Conservation (phyloP, 306 rosid species). For the Herpetospermum pedunculosum region DNA sequence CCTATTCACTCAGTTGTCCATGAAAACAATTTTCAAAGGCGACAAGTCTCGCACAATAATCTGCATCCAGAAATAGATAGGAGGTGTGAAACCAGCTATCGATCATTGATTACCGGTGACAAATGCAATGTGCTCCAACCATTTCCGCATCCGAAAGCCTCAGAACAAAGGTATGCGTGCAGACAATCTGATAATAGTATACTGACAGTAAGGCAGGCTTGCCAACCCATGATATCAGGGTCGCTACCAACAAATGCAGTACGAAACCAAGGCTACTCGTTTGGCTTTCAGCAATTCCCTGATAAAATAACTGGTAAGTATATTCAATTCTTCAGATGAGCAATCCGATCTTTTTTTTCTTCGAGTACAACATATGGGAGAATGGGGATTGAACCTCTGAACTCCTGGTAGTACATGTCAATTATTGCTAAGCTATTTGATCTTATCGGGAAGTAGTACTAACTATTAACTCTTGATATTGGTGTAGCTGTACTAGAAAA, state of each 20-base stretch:
- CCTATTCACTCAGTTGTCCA: conserved; percentile 21
- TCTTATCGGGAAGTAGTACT: not conserved
- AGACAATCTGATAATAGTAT: not conserved
- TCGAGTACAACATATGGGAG: too few species aligned
- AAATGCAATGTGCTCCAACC: conserved; percentile 9
- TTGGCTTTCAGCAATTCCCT: conserved; percentile 11
- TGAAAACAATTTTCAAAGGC: conserved; percentile 17
- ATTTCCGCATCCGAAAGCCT: conserved; percentile 5
- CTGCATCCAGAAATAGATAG: conserved; percentile 13
- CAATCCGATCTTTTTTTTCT: too few species aligned
- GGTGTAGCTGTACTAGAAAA: conserved; percentile 36
- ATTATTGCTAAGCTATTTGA: too few species aligned
- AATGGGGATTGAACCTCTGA: too few species aligned
- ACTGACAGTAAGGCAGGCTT: conserved; percentile 11
- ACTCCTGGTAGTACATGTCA: too few species aligned
- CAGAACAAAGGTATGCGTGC: conserved; percentile 11
- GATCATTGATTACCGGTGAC: conserved; percentile 4
- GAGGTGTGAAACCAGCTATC: conserved; percentile 2
- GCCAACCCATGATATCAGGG: conserved; percentile 1
- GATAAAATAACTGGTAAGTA: not conserved
- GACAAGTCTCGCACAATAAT: conserved; percentile 17
- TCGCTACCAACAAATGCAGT: conserved; percentile 8
- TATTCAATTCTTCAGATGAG: not conserved
- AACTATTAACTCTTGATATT: conserved; percentile 24
- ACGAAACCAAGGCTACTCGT: not conserved